Percentiles rank a stretch among this genome's conserved stretches.
phyloP scores from a whole-genome alignment of 345 rosid genomes.

The Arabidopsis arenosa region DNA sequence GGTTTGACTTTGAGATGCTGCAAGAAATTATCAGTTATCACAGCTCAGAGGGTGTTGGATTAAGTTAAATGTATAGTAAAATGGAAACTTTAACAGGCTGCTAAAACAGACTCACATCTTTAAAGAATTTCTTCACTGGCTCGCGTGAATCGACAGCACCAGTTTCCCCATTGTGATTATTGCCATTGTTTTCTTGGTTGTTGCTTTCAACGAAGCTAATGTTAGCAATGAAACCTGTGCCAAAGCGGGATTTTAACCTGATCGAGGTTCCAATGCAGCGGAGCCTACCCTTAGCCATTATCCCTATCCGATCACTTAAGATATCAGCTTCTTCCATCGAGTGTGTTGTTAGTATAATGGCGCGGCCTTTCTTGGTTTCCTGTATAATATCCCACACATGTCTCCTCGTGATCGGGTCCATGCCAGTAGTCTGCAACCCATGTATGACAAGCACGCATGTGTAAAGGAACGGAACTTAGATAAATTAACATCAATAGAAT shows the following conservation, averaged over 20 bases:
- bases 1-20: conserved; percentile 77
- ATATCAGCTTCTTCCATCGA: conserved; percentile 98
- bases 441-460: not conserved
- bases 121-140: conserved; percentile 74
- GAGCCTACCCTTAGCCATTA: conserved; percentile 95
- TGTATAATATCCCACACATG: conserved; percentile 95
- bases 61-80: conserved; percentile 5
- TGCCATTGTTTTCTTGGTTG: conserved; percentile 44
- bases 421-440: conserved; percentile 77
- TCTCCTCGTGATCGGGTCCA: conserved; percentile 95
- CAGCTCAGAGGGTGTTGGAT: not conserved
- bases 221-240: conserved; percentile 84
- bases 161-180: conserved; percentile 38
- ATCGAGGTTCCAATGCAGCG: conserved; percentile 89
- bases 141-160: conserved; percentile 48
- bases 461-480: conserved; percentile 16
- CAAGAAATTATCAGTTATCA: conserved; percentile 1
- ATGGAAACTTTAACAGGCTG: not conserved
- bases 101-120: conserved; percentile 56
- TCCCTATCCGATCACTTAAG: conserved; percentile 87
- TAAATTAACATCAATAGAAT: not conserved
- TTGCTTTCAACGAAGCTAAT: conserved; percentile 67
- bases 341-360: conserved; percentile 86
- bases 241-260: conserved; percentile 87
- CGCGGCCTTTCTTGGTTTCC: conserved; percentile 81